These are phyloP conservation scores for Diphasiastrum complanatum DNA, from an alignment of 83 land plant species.

Conservation along the genomic window DNA sequence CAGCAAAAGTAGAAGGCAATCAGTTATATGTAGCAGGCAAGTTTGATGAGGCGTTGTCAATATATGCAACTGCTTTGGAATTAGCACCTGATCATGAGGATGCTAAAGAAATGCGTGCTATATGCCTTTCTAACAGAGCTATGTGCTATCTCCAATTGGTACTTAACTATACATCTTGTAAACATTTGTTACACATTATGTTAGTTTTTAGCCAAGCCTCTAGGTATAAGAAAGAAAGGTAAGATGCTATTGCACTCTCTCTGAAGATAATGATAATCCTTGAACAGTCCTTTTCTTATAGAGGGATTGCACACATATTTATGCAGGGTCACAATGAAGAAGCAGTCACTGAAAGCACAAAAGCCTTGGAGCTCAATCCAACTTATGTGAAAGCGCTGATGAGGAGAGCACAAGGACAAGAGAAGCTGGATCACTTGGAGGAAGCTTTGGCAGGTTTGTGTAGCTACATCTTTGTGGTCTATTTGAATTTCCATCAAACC, in stretches of 20 bases:
- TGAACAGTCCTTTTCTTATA: too few relatives aligned
- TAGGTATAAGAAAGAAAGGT: too few relatives aligned
- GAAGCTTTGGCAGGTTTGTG: slow-evolving; percentile 74
- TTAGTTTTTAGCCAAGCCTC: too few relatives aligned
- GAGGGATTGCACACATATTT: too few relatives aligned
- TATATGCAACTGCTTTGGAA: slow-evolving; percentile 28
- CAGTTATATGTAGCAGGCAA: slow-evolving; percentile 23
- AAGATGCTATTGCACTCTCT: too few relatives aligned
- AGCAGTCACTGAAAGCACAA: slow-evolving; percentile 69
- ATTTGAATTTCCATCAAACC: background rate
- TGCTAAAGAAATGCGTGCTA: slow-evolving; percentile 25
- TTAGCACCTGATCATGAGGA: slow-evolving; percentile 8
- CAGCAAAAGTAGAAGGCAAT: slow-evolving; percentile 33
- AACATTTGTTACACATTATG: background rate
- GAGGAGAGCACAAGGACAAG: slow-evolving; percentile 84
- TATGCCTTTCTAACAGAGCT: slow-evolving; percentile 34
- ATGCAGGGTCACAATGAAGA: slow-evolving; percentile 58
- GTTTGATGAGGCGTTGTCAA: slow-evolving; percentile 24
- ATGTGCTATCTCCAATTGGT: slow-evolving; percentile 31
- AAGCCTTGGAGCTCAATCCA: slow-evolving; percentile 84
- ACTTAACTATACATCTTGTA: background rate
- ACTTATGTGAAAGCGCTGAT: slow-evolving; percentile 70
- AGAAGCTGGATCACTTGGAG: slow-evolving; percentile 77
- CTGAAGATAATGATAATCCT: too few relatives aligned
- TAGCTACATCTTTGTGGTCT: background rate